Conservation (phyloP, 768 basidiomycete species). For the Naganishia onofrii region DNA sequence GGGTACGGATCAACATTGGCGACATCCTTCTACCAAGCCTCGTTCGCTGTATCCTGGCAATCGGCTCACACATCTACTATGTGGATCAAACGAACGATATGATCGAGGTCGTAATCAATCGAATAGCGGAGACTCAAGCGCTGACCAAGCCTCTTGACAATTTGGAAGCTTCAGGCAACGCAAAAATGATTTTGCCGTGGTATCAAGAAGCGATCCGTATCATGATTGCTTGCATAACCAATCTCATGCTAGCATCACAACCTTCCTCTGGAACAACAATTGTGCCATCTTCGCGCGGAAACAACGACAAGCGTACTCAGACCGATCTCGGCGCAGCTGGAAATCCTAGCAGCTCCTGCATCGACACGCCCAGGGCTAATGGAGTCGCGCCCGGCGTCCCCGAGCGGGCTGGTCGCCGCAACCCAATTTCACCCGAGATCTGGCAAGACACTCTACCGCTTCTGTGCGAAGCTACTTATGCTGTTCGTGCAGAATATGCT, state of each 20-base stretch:
- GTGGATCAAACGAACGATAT: conserved; percentile 94
- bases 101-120: conserved; percentile 73
- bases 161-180: neutral
- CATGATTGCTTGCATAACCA: conserved; percentile 27
- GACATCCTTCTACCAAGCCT: conserved; percentile 67
- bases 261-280: conserved; percentile 10
- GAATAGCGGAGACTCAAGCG: conserved; percentile 66
- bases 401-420: conserved; percentile 34
- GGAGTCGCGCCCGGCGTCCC: neutral
- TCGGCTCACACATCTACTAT: conserved; percentile 90
- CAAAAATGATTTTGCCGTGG: neutral
- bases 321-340: conserved; percentile 29
- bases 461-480: conserved; percentile 72
- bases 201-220: conserved; percentile 25
- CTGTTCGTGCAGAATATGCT: conserved; percentile 76
- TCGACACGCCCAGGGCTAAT: conserved; percentile 1
- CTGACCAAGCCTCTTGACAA: neutral
- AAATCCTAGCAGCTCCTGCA: conserved; percentile 21
- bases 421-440: conserved; percentile 68
- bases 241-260: conserved; percentile 25
- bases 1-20: conserved; percentile 62
- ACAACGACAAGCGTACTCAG: neutral
- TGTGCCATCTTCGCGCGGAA: neutral
- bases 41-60: conserved; percentile 73
- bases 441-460: conserved; percentile 89